Conservation (phyloP, 805 yeast species). For the Sugiyamaella chiloensis region DNA sequence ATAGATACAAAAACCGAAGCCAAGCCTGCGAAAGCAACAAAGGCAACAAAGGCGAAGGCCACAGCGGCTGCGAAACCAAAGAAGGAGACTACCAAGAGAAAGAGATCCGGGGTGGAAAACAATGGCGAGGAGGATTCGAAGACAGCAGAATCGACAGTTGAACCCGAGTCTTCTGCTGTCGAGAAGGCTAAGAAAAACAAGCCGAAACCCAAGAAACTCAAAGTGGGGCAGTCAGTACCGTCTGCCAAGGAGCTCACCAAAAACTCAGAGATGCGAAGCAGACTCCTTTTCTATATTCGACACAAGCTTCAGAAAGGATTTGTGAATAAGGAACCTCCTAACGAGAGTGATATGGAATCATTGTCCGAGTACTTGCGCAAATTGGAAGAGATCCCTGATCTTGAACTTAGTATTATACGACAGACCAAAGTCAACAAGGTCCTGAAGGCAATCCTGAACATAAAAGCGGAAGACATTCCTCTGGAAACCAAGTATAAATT, state of each 20-base stretch:
- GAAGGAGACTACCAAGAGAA: conserved; percentile 14
- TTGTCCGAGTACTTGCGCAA: conserved; percentile 28
- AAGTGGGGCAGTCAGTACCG: conserved; percentile 10
- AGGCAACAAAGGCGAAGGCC: conserved; percentile 2
- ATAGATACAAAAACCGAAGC: background rate
- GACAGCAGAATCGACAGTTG: background rate
- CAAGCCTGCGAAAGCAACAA: background rate
- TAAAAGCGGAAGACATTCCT: conserved; percentile 27
- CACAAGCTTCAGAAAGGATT: conserved; percentile 34
- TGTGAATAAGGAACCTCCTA: conserved; percentile 26
- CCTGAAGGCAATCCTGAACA: conserved; percentile 30
- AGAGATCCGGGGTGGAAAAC: conserved; percentile 3
- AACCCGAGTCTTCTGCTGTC: conserved; percentile 2
- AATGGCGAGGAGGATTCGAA: background rate
- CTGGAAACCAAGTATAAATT: conserved; percentile 31
- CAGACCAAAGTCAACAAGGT: conserved; percentile 36
- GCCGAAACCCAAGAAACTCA: conserved; percentile 11
- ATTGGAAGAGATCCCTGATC: conserved; percentile 30
- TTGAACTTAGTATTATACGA: conserved; percentile 31
- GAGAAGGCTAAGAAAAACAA: background rate
- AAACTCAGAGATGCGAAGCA: conserved; percentile 16
- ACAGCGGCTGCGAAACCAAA: conserved; percentile 9
- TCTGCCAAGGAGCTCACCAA: conserved; percentile 19
- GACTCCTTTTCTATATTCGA: conserved; percentile 29
- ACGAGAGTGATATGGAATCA: conserved; percentile 27